Conservation (phyloP, 306 rosid species). For the Luffa aegyptiaca region DNA sequence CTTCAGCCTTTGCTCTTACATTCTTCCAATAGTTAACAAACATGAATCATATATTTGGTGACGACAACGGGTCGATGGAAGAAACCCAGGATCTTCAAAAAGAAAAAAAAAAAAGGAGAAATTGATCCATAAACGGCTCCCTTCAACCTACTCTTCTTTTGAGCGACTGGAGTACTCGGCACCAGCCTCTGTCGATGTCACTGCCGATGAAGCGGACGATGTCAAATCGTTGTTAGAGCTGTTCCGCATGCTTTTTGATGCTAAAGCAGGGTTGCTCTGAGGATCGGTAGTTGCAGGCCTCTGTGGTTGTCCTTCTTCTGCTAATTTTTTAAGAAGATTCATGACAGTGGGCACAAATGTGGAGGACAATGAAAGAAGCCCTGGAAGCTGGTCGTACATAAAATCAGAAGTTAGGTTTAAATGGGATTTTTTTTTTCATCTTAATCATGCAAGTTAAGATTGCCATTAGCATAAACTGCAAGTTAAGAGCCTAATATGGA, state of each 20-base stretch:
- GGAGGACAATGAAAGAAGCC: conserved; percentile 63
- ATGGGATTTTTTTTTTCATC: not conserved
- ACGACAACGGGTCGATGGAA: not conserved
- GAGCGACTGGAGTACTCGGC: conserved; percentile 27
- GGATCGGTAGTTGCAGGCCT: conserved; percentile 33
- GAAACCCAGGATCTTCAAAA: conserved; percentile 23
- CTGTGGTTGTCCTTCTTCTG: conserved; percentile 50
- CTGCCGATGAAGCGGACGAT: conserved; percentile 57
- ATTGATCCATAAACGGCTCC: conserved; percentile 5
- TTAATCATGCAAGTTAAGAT: not conserved
- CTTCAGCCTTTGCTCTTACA: conserved; percentile 4
- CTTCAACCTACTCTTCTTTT: conserved; percentile 37
- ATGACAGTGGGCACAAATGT: conserved; percentile 77
- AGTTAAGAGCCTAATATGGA: not conserved
- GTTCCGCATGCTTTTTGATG: conserved; percentile 23
- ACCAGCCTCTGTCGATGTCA: conserved; percentile 33
- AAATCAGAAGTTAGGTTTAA: conserved; percentile 4
- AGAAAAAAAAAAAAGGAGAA: conserved; percentile 5
- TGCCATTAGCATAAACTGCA: not conserved
- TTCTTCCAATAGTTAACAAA: conserved; percentile 5
- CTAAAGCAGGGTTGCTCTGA: conserved; percentile 28
- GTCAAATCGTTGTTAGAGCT: conserved; percentile 26
- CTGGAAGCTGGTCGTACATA: conserved; percentile 62
- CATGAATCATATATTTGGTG: not conserved
- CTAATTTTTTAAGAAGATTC: conserved; percentile 63